A percentile compares a stretch with the other conserved stretches of the same genome.
phyloP scores from a whole-genome alignment of 768 basidiomycete genomes.

The Trametes cingulata region DNA sequence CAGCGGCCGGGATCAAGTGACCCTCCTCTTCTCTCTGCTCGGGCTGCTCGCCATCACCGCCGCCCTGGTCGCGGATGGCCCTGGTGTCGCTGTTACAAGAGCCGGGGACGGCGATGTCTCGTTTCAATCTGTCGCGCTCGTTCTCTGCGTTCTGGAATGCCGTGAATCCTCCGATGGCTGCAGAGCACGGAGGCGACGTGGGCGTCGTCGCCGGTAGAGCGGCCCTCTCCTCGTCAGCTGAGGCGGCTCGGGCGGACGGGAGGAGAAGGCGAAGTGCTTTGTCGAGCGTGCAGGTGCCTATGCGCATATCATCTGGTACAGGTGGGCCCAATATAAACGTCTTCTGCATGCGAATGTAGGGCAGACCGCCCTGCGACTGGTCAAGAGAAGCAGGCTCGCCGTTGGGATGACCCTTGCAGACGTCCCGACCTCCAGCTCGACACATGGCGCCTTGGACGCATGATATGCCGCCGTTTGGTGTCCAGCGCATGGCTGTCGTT shows the following conservation, averaged over 20 bases:
- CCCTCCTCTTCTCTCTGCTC: not conserved
- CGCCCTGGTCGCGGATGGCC: not conserved
- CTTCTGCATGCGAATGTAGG: not conserved
- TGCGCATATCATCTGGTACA: not conserved
- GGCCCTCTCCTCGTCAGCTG: conserved; percentile 9
- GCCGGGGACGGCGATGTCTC: not conserved
- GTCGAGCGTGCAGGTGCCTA: not conserved
- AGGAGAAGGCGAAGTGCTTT: not conserved
- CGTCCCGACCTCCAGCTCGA: too few species aligned
- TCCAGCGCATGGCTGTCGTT: too few species aligned
- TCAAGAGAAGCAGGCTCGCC: not conserved
- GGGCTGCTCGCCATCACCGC: not conserved
- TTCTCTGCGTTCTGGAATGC: conserved; percentile 9
- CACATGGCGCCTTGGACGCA: too few species aligned
- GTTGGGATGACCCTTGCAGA: not conserved
- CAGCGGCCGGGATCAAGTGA: conserved; percentile 7
- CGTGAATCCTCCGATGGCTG: conserved; percentile 7
- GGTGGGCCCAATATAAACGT: not conserved
- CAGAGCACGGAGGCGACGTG: not conserved
- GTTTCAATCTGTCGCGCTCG: not conserved
- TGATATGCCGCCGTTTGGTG: too few species aligned
- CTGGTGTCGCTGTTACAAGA: conserved; percentile 3
- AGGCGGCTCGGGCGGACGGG: not conserved
- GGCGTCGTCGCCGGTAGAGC: conserved; percentile 3
- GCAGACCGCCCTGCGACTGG: too few species aligned